Base-by-base conservation (phyloP, 352 stramenopile genomes). In the Phytophthora brassicae region DNA sequence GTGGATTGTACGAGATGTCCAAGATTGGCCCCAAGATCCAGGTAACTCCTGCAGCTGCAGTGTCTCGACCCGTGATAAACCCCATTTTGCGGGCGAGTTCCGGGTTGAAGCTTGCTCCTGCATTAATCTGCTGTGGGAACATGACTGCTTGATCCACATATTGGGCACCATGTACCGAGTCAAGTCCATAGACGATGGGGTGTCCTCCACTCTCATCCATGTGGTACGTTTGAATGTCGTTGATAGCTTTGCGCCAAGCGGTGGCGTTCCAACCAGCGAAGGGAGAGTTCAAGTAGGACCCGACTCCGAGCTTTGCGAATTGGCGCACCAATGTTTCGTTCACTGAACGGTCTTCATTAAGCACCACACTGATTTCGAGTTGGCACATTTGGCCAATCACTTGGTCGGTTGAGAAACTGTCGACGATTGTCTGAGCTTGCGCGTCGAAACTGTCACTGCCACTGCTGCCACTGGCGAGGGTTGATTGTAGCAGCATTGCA, bases 301-400 rank as follows among this genome's bases (percentile, higher is more conserved):
- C 90, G 39, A 97, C 69, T 24, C 88, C 83, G 16, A 89, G 60
- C 39, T 82, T 54, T 7, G 86, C 86, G 47, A 84, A 86, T 75
- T 39, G 65, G n/a, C 61, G 61, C 49, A 69, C 61, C 11, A 45
- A 19, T 3, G 46, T 60, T 35, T 69, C 61, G 33, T 69, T 69
- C n/a, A 69, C 47, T 1, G 62, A 54, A 14, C 66, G 29, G 36
- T 70, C 62, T 9, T 61, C 43, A 29, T 80, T 74, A 28, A 96
- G 57, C 1, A 97, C 62, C n/a, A 83, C 75, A 28, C 70, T 82
- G 42, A 96, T 81, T 49, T 96, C 88, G 23, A 97, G 75, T 64
- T 97, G 90, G 9, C 82, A 86, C 88, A 97, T 95, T 68, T 97
- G 90, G 2, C 88, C 88, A 33, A 97, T 70, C 49, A 86, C 76